A percentile compares a stretch with the other conserved stretches of the same genome.
Conservation (phyloP, 2,329 filamentous ascomycete species). For the Clonostachys sp. region DNA sequence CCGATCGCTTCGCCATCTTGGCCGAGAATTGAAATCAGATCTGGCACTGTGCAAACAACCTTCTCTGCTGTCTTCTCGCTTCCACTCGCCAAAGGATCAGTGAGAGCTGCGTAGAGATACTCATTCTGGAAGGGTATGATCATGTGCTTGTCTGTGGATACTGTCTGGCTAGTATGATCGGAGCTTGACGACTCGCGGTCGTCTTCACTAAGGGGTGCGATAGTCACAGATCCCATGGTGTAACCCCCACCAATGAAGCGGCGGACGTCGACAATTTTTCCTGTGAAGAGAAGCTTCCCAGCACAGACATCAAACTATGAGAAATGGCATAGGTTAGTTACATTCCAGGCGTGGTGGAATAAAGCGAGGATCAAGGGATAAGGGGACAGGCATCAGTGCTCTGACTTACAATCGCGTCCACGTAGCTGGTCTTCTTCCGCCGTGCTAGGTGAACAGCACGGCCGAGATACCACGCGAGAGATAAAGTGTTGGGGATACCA, state of each 20-base stretch:
- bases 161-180: constrained; percentile 1
- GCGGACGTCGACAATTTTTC: constrained; percentile 33
- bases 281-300: constrained; percentile 22
- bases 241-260: constrained; percentile 30
- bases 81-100: constrained; percentile 9
- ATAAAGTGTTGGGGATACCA: constrained; percentile 24
- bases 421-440: constrained; percentile 9
- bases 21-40: constrained; percentile 27
- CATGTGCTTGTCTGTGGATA: constrained; percentile 19
- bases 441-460: constrained; percentile 31
- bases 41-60: constrained; percentile 26
- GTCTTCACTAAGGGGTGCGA: constrained; percentile 16
- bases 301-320: constrained; percentile 21
- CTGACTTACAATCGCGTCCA: constrained; percentile 33
- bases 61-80: constrained; percentile 16
- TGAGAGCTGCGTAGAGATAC: constrained; percentile 27
- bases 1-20: constrained; percentile 44
- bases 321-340: constrained; percentile 9
- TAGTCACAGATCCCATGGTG: constrained; percentile 29
- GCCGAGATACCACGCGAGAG: constrained; percentile 50
- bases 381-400: constrained; percentile 25
- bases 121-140: constrained; percentile 37
- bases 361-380: neutral
- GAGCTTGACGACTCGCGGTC: constrained; percentile 1
- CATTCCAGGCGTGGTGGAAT: no score